These are phyloP conservation scores for Vanderwaltozyma tropicalis DNA, from an alignment of 805 yeast species.

Conservation along the genomic window DNA sequence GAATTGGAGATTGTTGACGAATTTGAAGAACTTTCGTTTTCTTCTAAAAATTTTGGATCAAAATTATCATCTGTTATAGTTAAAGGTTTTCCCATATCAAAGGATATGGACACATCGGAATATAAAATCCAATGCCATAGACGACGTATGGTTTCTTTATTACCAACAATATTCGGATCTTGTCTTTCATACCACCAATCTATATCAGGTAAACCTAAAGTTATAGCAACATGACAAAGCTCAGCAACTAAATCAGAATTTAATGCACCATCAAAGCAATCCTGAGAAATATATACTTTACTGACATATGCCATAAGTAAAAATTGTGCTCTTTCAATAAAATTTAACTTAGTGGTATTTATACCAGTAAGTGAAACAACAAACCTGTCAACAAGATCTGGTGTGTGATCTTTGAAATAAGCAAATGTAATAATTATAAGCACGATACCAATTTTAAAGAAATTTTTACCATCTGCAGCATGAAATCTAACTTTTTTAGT, in stretches of 20 bases:
- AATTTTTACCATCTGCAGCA: conserved; percentile 12
- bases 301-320: conserved; percentile 15
- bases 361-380: conserved; percentile 14
- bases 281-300: conserved; percentile 7
- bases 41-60: conserved; percentile 1
- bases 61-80: conserved; percentile 12
- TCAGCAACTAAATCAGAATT: conserved; percentile 12
- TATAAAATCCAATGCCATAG: conserved; percentile 20
- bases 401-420: conserved; percentile 10
- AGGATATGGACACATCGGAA: conserved; percentile 19
- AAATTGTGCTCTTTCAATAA: conserved; percentile 24
- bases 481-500: conserved; percentile 2
- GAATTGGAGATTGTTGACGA: no score
- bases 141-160: conserved; percentile 3
- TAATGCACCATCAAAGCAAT: conserved; percentile 20
- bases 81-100: conserved; percentile 23
- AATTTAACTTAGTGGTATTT: conserved; percentile 15
- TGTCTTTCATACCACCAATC: conserved; percentile 13
- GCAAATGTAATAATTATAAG: conserved; percentile 12
- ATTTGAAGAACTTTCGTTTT: no score
- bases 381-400: conserved; percentile 11
- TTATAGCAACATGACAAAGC: conserved; percentile 13
- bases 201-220: conserved; percentile 18
- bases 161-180: conserved; percentile 9
- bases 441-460: conserved; percentile 18